Conservation (phyloP, 2,329 filamentous ascomycete species). For the Rachicladosporium sp. region DNA sequence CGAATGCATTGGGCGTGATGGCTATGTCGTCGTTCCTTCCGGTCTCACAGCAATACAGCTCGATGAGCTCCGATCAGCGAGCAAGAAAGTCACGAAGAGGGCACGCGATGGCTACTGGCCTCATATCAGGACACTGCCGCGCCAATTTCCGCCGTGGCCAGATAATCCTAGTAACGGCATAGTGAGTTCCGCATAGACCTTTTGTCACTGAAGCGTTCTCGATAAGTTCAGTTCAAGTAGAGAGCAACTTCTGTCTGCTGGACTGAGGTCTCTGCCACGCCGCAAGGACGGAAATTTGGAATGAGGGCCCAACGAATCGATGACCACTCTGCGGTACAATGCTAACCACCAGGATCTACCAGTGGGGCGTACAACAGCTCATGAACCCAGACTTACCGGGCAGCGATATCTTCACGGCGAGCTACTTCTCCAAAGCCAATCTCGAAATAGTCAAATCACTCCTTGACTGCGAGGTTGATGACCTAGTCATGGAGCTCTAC, state of each 20-base stretch:
- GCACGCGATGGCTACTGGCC: slow-evolving; percentile 67
- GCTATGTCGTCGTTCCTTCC: slow-evolving; percentile 61
- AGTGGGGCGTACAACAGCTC: slow-evolving; percentile 78
- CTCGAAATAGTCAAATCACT: slow-evolving; percentile 53
- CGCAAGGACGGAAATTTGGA: too few relatives aligned
- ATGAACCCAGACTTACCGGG: slow-evolving; percentile 60
- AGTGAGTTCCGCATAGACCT: too few relatives aligned
- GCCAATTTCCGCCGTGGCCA: slow-evolving; percentile 86
- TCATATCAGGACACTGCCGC: slow-evolving; percentile 69
- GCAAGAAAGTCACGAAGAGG: slow-evolving; percentile 43
- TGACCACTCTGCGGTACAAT: too few relatives aligned
- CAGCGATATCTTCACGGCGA: slow-evolving; percentile 44
- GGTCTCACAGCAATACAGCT: slow-evolving; percentile 49
- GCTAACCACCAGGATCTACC: too few relatives aligned
- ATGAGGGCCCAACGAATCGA: too few relatives aligned
- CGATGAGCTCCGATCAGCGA: slow-evolving; percentile 46
- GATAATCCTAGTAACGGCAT: slow-evolving; percentile 49
- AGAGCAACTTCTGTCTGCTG: too few relatives aligned
- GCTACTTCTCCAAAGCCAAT: slow-evolving; percentile 60
- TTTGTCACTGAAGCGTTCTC: too few relatives aligned
- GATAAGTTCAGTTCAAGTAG: too few relatives aligned
- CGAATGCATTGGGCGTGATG: slow-evolving; percentile 37
- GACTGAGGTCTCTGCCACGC: too few relatives aligned
- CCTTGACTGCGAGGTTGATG: slow-evolving; percentile 40
- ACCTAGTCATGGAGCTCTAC: slow-evolving; percentile 76